These are phyloP conservation scores for Neckera pumila DNA, from an alignment of 225 moss, liverwort and hornwort genomes.

Conservation along the genomic window DNA sequence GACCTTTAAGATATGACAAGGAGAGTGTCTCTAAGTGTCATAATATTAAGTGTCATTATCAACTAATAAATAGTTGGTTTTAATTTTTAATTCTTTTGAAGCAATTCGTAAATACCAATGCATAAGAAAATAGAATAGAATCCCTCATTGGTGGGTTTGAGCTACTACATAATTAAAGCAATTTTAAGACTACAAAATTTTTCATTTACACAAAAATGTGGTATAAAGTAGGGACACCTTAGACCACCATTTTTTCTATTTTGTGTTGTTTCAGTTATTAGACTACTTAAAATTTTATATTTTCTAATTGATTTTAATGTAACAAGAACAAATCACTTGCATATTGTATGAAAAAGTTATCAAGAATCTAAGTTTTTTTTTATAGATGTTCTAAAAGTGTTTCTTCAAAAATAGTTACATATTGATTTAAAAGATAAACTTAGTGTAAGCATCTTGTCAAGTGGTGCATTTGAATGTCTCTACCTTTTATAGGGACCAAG, in stretches of 20 bases:
- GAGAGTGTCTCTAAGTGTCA: neutral
- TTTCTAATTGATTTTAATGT: neutral
- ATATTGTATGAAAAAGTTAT: neutral
- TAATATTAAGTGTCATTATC: neutral
- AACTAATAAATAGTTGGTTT: neutral
- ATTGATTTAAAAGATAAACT: neutral
- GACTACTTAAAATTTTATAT: neutral
- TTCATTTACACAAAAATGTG: neutral
- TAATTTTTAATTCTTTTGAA: neutral
- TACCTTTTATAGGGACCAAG: neutral
- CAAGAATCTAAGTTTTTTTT: neutral
- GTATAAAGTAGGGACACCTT: rapidly evolving
- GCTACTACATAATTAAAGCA: rapidly evolving
- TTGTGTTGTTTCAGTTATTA: neutral
- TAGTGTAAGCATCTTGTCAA: neutral
- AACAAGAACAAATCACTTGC: neutral
- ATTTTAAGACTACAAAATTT: neutral
- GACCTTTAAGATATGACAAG: neutral
- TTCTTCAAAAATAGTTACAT: neutral
- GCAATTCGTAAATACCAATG: neutral
- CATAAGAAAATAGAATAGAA: neutral
- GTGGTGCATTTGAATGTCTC: too few relatives aligned
- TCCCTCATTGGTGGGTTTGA: rapidly evolving
- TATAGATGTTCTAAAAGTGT: rapidly evolving
- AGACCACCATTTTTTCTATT: neutral